Conservation (phyloP, 768 basidiomycete species). For the Russula griseocarnosa region DNA sequence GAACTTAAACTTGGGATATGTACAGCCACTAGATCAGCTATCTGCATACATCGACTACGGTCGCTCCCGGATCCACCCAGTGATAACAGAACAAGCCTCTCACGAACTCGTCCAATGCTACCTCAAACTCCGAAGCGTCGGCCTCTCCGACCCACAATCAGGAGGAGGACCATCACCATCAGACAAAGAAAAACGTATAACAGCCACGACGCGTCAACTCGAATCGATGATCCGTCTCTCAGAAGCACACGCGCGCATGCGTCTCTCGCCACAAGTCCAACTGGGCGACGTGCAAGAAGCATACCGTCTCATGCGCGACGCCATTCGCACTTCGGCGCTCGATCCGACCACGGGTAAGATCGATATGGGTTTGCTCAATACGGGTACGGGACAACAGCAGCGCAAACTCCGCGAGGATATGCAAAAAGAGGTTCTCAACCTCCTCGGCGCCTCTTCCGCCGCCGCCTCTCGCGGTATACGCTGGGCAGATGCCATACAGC, state of each 20-base stretch:
- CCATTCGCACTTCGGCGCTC: conserved; percentile 90
- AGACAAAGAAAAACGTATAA: conserved; percentile 95
- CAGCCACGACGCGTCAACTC: conserved; percentile 94
- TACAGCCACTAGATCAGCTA: conserved; percentile 83
- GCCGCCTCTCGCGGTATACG: conserved; percentile 59
- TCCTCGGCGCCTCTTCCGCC: conserved; percentile 48
- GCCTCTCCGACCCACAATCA: conserved; percentile 71
- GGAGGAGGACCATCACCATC: conserved; percentile 30
- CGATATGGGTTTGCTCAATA: conserved; percentile 93
- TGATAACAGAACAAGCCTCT: conserved; percentile 80
- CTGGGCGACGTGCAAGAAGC: conserved; percentile 86
- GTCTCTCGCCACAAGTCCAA: conserved; percentile 84
- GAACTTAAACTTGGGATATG: no score
- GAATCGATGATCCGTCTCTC: conserved; percentile 96
- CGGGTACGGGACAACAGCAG: conserved; percentile 86
- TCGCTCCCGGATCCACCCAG: conserved; percentile 77
- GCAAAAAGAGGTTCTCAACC: conserved; percentile 68
- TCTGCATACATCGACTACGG: conserved; percentile 95
- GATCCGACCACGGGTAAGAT: conserved; percentile 97
- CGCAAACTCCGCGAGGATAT: conserved; percentile 86
- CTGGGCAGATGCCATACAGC: conserved; percentile 79
- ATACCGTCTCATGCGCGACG: conserved; percentile 91
- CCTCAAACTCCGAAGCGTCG: conserved; percentile 90
- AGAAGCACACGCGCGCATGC: conserved; percentile 96
- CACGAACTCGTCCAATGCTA: conserved; percentile 83